These are phyloP conservation scores for Chrysopogon serrulatus DNA, from an alignment of 176 grass and related monocot species.

Conservation along the genomic window DNA sequence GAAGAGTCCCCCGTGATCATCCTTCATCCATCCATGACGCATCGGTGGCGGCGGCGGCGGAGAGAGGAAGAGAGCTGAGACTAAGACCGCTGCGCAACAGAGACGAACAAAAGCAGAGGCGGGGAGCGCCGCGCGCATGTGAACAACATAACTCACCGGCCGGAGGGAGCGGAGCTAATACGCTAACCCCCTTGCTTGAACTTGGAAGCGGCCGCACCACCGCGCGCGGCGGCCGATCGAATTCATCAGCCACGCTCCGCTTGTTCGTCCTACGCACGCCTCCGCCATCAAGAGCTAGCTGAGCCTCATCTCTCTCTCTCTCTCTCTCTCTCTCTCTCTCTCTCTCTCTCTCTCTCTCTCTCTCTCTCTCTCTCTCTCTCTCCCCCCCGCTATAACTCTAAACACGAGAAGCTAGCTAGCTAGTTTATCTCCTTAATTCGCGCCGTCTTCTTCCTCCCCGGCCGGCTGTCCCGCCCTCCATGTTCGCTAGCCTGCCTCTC, in stretches of 20 bases:
- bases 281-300: neutral
- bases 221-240: slow-evolving; percentile 37
- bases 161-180: neutral
- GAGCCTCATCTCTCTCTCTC: neutral
- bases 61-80: neutral
- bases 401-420: too few species aligned
- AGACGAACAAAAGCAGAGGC: slow-evolving; percentile 28
- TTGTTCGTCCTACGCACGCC: too few species aligned
- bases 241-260: slow-evolving; percentile 43
- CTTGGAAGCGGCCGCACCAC: slow-evolving; percentile 12
- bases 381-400: too few species aligned
- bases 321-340: too few species aligned
- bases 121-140: slow-evolving; percentile 63
- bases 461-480: too few species aligned
- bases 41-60: neutral
- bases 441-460: too few species aligned
- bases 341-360: too few species aligned
- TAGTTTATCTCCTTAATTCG: too few species aligned
- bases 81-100: neutral
- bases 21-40: neutral
- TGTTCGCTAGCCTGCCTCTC: too few species aligned
- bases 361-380: too few species aligned
- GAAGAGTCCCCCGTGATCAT: neutral
- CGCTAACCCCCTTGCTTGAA: too few species aligned
- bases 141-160: slow-evolving; percentile 82